Base-by-base conservation (phyloP, 257 asterid genomes). In the Ocimum tenuiflorum region DNA sequence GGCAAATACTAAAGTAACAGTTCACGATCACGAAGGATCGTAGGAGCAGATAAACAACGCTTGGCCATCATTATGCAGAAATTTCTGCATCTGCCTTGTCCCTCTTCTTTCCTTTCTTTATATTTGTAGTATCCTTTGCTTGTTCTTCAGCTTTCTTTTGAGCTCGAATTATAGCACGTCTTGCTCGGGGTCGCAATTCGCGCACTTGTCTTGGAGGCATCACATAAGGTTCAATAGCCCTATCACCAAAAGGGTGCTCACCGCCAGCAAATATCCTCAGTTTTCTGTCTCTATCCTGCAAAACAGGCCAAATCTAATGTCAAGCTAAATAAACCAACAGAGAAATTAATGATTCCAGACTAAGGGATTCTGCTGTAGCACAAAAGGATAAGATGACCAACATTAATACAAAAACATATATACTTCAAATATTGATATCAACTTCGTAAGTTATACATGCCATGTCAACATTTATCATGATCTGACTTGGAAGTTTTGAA, bases 201-300 rank as follows among this genome's bases (percentile, higher is more conserved):
- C 95, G 91, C 56, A 94, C 96, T 78, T 88, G 89, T 59, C 97
- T 79, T 24, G 81, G 84, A 33, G 99, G 96, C 97, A 89, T 92
- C 73, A 66, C 77, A 48, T 80, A 86, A 20, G 85, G 77, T 69
- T 89, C 96, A 13, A 86, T 55, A 19, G 91, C 80, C 79, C 85
- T 82, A 68, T 92, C 97, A 58, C 81, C 85, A 77, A 92, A 92
- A 41, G 99, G 95, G 76, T 89, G 99, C 77, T 87, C 96, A 27
- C 76, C 64, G 20, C 80, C 91, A 35, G 88, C 79, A 83, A 92
- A 92, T 77, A 92, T 92, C 82, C 97, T 86, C 81, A 92, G 73
- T 76, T 92, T 92, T 43, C 89, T 76, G 76, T 89, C 99, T 70
- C 97, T 72, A 27, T 92, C 97, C 97, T 92, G 76, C 47, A 81